Evolutionary conservation across 306 rosid species (phyloP).

Genomic region (Prunus salicina): DNA sequence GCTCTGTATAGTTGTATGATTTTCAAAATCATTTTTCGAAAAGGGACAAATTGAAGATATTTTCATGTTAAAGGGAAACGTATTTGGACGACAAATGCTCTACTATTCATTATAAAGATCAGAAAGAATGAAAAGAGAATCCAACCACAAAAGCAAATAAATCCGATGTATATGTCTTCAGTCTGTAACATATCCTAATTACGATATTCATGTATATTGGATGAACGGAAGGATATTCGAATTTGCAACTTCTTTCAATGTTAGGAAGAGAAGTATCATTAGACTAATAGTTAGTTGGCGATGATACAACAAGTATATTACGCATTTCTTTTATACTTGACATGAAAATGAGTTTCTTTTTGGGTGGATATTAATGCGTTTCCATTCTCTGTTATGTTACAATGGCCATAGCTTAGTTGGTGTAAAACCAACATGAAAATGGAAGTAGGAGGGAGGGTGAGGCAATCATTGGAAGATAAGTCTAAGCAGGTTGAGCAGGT

Average conservation of each 20-base stretch:
- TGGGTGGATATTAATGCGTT: background rate
- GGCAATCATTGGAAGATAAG: background rate
- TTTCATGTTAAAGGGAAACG: slow-evolving; percentile 16
- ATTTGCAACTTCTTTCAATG: too few species aligned
- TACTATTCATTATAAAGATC: slow-evolving; percentile 8
- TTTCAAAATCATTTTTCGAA: background rate
- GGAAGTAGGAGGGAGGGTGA: background rate
- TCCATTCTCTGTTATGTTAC: too few species aligned
- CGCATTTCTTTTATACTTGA: background rate
- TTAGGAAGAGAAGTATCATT: background rate
- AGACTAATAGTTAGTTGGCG: background rate
- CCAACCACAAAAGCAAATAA: slow-evolving; percentile 19
- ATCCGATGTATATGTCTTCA: background rate
- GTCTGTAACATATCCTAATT: too few species aligned
- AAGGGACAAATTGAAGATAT: background rate
- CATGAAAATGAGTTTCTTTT: background rate
- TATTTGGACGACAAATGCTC: slow-evolving; percentile 26
- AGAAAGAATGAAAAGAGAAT: slow-evolving; percentile 1
- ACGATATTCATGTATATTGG: too few species aligned
- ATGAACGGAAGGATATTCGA: too few species aligned
- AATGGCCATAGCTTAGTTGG: too few species aligned
- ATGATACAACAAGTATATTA: background rate
- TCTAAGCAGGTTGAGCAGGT: background rate
- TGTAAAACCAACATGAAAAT: too few species aligned
- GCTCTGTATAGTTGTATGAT: background rate